Base-by-base conservation (phyloP, 495 filamentous ascomycete genomes). In the Chaetomium cochliodes region DNA sequence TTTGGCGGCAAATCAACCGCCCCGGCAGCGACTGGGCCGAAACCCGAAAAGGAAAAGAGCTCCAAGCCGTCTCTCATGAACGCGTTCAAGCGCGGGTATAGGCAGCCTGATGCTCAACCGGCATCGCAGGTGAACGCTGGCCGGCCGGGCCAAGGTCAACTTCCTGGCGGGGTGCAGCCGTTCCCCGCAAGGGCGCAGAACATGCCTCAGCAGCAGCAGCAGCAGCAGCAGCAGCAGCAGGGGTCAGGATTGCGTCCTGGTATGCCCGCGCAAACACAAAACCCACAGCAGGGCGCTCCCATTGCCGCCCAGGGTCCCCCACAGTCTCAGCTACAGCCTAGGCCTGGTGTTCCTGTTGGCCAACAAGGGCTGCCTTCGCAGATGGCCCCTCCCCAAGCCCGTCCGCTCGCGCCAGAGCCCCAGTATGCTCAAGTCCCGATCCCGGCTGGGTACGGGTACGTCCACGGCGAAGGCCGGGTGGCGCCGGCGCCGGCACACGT, bases 351-450 rank as follows among this genome's bases (percentile, higher is more conserved):
- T 16, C 60, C 37, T 12, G n/a, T 12, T 22, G 37, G 37, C 26
- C 51, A 56, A 20, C 60, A 55, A 39, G 37, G 4, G 20, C 62
- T 44, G 11, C 60, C 55, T 22, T 42, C 55, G 18, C 58, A 64
- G 41, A 60, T 50, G 50, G 51, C 12, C 4, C 67, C 60, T 15
- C 63, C 25, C 13, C 58, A 51, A 22, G 52, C 42, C 5, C 63
- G 65, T 3, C 55, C 49, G 12, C 65, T 47, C 0, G 49, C 39
- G 3, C 39, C 42, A 16, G 79, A 82, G 50, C 79, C 73, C 1
- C 72, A 77, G 30, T 83, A 83, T 55, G 76, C 72, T 4, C 68
- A 69, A 37, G 80, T 83, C 0, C 80, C 80, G 15, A 82, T 83
- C n/a, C 80, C 80, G 1, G 67, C 66, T 6, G 76, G 76, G 26